These are phyloP conservation scores for Phlyctochytrium bullatum DNA, from an alignment of 192 early-diverging fungal genomes.

Conservation along the genomic window DNA sequence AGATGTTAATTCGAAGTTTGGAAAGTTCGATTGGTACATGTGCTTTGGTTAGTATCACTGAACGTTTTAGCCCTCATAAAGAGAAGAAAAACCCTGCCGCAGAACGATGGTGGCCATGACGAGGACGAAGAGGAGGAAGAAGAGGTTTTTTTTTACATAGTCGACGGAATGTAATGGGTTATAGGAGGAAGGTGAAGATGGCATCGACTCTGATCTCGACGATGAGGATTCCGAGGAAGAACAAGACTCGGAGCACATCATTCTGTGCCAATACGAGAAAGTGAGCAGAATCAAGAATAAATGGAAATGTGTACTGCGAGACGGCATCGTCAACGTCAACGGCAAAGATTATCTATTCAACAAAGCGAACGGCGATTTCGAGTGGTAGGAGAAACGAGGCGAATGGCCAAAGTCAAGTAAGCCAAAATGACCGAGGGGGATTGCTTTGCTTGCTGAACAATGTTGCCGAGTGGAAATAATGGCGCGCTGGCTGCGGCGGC, in stretches of 20 bases:
- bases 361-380: constrained; percentile 92
- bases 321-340: constrained; percentile 94
- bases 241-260: constrained; percentile 26
- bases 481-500: no score
- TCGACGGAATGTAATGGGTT: not conserved
- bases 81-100: constrained; percentile 27
- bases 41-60: no score
- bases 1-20: constrained; percentile 10
- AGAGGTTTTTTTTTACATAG: constrained; percentile 23
- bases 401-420: no score
- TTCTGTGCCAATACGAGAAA: constrained; percentile 56
- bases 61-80: no score
- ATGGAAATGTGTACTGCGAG: constrained; percentile 97
- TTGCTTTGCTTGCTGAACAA: no score
- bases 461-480: no score
- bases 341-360: constrained; percentile 95
- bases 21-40: constrained; percentile 22
- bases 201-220: constrained; percentile 55
- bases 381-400: constrained; percentile 64
- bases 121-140: constrained; percentile 51
- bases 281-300: constrained; percentile 95
- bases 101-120: constrained; percentile 35
- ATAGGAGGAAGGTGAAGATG: constrained; percentile 33
- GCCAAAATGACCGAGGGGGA: not conserved
- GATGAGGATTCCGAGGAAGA: constrained; percentile 44